A percentile compares a stretch with the other conserved stretches of the same genome.
Conservation (phyloP, 1,284 basidiomycete genomes). For the Schizophyllum commune region DNA sequence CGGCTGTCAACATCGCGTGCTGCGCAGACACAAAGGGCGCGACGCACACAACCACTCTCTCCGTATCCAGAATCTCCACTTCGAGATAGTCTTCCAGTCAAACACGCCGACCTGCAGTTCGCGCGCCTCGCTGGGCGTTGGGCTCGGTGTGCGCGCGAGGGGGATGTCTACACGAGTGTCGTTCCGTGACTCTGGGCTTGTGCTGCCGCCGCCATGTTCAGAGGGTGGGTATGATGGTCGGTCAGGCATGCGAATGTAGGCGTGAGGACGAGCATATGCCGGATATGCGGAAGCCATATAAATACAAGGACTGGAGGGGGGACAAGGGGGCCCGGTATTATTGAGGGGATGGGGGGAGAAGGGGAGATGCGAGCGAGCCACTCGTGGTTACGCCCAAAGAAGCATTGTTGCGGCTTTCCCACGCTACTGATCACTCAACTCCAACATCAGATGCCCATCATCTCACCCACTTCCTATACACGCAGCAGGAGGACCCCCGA, state of each 20-base stretch:
- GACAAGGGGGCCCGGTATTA: no score
- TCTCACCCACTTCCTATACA: no score
- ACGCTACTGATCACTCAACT: no score
- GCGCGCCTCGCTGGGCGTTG: slow-evolving; percentile 49
- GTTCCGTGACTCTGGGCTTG: background rate
- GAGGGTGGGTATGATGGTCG: background rate
- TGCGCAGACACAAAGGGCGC: slow-evolving; percentile 5
- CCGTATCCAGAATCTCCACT: slow-evolving; percentile 40
- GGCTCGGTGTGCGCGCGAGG: slow-evolving; percentile 43
- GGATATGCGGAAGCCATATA: background rate
- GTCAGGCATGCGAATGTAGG: background rate
- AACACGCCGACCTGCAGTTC: slow-evolving; percentile 35
- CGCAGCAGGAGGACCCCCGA: no score
- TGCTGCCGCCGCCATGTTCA: background rate
- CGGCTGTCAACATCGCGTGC: background rate
- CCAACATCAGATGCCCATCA: no score
- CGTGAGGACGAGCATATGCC: background rate
- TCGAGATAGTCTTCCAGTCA: slow-evolving; percentile 32
- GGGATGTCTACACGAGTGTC: background rate
- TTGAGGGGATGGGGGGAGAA: no score
- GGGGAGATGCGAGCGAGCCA: no score
- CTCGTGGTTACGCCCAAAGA: no score
- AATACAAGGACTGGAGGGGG: no score
- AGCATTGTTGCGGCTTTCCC: no score
- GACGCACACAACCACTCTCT: slow-evolving; percentile 45